phyloP scores from a whole-genome alignment of 129 eudicot genomes.

The Flaveria linearis region DNA sequence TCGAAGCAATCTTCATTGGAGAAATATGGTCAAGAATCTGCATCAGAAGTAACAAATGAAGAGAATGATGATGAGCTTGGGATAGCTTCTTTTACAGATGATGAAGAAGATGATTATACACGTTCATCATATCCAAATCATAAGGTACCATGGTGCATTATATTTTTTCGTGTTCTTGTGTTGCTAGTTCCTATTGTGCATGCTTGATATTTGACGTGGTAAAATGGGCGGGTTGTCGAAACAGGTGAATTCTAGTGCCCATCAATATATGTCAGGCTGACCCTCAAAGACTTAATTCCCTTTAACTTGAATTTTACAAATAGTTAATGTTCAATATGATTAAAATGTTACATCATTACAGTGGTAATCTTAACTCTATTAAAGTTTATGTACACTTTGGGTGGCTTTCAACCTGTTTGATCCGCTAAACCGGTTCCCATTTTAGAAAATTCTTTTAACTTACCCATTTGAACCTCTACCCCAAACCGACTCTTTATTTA shows the following conservation, averaged over 20 bases:
- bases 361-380: neutral
- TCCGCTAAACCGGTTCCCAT: neutral
- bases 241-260: neutral
- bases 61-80: conserved; percentile 62
- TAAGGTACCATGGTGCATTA: conserved; percentile 42
- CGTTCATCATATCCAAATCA: conserved; percentile 51
- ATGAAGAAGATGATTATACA: conserved; percentile 48
- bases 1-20: conserved; percentile 60
- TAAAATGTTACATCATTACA: neutral
- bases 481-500: neutral
- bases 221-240: neutral
- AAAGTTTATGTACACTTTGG: neutral
- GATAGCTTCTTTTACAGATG: conserved; percentile 71
- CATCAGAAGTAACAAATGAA: conserved; percentile 49
- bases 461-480: neutral
- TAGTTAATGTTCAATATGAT: neutral
- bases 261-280: neutral
- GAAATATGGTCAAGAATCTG: conserved; percentile 52
- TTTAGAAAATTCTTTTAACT: neutral
- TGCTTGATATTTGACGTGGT: neutral
- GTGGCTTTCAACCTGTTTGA: neutral
- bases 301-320: neutral
- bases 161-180: neutral
- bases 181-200: conserved; percentile 4
- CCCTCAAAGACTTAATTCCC: neutral